Evolutionary conservation across 768 basidiomycete species (phyloP), one percentile per base, ranked within the genome.

Genomic region (Leccinum boreale): DNA sequence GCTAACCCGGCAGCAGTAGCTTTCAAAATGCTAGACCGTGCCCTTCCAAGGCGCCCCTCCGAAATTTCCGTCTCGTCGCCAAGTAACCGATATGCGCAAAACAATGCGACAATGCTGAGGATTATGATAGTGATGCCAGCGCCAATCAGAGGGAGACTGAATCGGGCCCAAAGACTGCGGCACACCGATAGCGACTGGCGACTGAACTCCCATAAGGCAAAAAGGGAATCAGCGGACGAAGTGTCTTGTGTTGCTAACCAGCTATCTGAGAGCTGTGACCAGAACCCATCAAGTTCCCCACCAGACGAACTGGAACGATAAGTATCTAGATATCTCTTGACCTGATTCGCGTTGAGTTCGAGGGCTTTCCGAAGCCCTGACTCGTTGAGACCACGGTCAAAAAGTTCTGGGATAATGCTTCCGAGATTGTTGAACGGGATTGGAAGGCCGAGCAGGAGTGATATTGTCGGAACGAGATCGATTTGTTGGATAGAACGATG

Each of bases 391-490:
- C 68, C 64, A 50, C 81, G 80, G 76, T 82, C 83, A 73, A 99
- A 98, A 10, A 96, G 74, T 67, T 98, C 96, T 0, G 97, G 96
- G 29, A 99, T 92, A 58, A 97, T 75, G 5, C 80, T 85, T 0
- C 97, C 97, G 10, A 99, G 86, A 64, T 95, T 98, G 72, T 95
- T 97, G 77, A 89, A 98, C 0, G 97, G 97, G 42, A 99, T 90
- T 0, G 95, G 93, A 3, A 97, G 77, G 14, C 97, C 96, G 10
- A 98, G 85, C 15, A 97, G 82, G 17, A 98, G 84, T 0, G 94
- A 87, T 19, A 98, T 73, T 0, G 94, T 87, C 0, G 96, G 93
- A 0, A 97, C 82, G 49, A 99, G 78, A 72, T 98, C 96, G 60
- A 98, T 95, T 73, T 99, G 97, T 64, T 95, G 89, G 53, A 96